Evolutionary conservation across 2,329 filamentous ascomycete genomes (phyloP).

Genomic region (Penicillium decumbens): DNA sequence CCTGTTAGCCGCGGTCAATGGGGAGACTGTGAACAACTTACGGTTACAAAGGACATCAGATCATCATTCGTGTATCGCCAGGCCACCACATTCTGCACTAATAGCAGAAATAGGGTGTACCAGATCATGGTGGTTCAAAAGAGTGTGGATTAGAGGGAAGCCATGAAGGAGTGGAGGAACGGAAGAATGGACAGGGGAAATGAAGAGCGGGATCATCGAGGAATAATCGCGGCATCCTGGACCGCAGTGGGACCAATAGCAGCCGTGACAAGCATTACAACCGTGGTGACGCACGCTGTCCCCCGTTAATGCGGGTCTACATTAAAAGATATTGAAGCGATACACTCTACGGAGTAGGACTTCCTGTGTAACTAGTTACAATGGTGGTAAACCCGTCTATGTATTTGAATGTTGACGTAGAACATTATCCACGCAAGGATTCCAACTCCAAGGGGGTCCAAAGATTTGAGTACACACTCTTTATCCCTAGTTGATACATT

Average conservation of each 20-base stretch:
- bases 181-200: neutral
- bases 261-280: conserved; percentile 1
- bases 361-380: too few relatives aligned
- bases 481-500: neutral
- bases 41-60: conserved; percentile 19
- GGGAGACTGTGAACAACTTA: neutral
- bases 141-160: conserved; percentile 9
- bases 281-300: neutral
- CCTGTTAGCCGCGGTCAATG: neutral
- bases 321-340: too few relatives aligned
- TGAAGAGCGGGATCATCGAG: neutral
- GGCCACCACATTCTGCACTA: conserved; percentile 12
- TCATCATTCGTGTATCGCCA: conserved; percentile 14
- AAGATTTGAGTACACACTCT: neutral
- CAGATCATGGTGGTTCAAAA: conserved; percentile 16
- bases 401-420: neutral
- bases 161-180: conserved; percentile 4
- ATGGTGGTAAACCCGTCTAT: neutral
- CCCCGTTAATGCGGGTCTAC: too few relatives aligned
- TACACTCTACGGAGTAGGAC: too few relatives aligned
- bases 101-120: conserved; percentile 10
- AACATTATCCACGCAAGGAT: neutral
- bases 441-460: neutral
- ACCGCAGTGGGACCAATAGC: conserved; percentile 4
- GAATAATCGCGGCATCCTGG: neutral